A percentile compares a stretch with the other conserved stretches of the same genome.
phyloP scores from a whole-genome alignment of 2,329 filamentous ascomycete genomes.

The Ceratocystis ficicola region DNA sequence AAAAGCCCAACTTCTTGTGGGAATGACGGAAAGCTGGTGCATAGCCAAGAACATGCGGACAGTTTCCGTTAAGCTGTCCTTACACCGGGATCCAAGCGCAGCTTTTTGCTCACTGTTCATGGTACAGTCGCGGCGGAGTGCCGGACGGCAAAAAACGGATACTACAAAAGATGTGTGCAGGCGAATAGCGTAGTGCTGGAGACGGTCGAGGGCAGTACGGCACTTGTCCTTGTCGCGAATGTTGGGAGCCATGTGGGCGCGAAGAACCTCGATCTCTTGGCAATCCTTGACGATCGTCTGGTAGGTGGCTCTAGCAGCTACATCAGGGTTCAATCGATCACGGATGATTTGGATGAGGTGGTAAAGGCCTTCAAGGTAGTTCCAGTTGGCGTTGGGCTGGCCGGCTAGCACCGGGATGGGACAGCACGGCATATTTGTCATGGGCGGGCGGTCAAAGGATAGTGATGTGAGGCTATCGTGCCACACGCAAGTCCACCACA shows the following conservation, averaged over 20 bases:
- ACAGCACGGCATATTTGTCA: conserved; percentile 48
- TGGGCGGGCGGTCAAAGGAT: conserved; percentile 53
- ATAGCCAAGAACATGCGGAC: conserved; percentile 58
- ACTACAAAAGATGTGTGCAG: conserved; percentile 54
- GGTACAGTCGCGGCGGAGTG: conserved; percentile 43
- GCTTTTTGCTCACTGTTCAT: conserved; percentile 43
- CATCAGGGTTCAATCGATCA: conserved; percentile 44
- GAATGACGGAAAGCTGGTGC: conserved; percentile 55
- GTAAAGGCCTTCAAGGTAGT: conserved; percentile 54
- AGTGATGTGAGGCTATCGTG: conserved; percentile 54
- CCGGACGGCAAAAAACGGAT: conserved; percentile 52
- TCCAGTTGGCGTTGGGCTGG: conserved; percentile 37
- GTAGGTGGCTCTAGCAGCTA: conserved; percentile 39
- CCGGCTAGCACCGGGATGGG: conserved; percentile 39
- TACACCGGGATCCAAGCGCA: conserved; percentile 46
- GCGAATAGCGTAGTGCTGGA: conserved; percentile 53
- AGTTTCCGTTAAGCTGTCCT: conserved; percentile 50
- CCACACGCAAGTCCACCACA: conserved; percentile 57
- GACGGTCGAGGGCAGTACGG: conserved; percentile 49
- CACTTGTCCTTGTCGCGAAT: conserved; percentile 50
- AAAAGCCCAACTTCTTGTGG: conserved; percentile 55
- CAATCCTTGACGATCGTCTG: conserved; percentile 47
- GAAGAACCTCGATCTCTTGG: conserved; percentile 41
- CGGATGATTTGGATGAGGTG: conserved; percentile 51
- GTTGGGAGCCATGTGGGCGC: conserved; percentile 38